phyloP scores from a whole-genome alignment of 2,329 filamentous ascomycete species.

The Cercospora citrullina region DNA sequence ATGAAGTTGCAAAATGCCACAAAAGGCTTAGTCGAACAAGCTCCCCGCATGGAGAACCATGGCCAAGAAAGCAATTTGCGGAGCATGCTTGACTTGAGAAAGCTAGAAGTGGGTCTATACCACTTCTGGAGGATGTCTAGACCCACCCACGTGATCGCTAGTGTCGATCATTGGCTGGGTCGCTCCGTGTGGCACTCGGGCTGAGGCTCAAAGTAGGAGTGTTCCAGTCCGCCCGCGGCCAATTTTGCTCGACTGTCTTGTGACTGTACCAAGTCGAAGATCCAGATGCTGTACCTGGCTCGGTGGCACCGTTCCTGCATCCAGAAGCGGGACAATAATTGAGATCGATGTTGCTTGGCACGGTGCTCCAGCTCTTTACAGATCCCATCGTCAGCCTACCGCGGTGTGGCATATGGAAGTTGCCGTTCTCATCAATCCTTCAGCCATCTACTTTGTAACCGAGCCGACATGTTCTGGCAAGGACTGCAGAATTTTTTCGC shows the following conservation, averaged over 20 bases:
- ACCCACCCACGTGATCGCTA: constrained; percentile 5
- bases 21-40: constrained; percentile 6
- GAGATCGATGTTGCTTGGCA: constrained; percentile 7
- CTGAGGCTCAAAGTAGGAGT: not conserved
- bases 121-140: constrained; percentile 7
- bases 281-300: constrained; percentile 1
- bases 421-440: not conserved
- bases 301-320: constrained; percentile 5
- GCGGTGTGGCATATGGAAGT: constrained; percentile 4
- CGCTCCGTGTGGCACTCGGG: constrained; percentile 1
- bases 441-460: not conserved
- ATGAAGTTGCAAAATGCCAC: constrained; percentile 5
- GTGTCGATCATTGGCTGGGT: constrained; percentile 2
- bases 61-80: constrained; percentile 4
- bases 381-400: not conserved
- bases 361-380: not conserved
- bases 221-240: constrained; percentile 1
- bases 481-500: not conserved
- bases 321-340: not conserved
- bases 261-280: not conserved
- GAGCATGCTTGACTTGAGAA: constrained; percentile 7
- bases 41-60: constrained; percentile 12
- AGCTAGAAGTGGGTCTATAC: constrained; percentile 13
- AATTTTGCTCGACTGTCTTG: constrained; percentile 5
- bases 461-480: not conserved